These are phyloP conservation scores for Candida taoyuanica DNA, from an alignment of 805 yeast genomes.

Conservation along the genomic window DNA sequence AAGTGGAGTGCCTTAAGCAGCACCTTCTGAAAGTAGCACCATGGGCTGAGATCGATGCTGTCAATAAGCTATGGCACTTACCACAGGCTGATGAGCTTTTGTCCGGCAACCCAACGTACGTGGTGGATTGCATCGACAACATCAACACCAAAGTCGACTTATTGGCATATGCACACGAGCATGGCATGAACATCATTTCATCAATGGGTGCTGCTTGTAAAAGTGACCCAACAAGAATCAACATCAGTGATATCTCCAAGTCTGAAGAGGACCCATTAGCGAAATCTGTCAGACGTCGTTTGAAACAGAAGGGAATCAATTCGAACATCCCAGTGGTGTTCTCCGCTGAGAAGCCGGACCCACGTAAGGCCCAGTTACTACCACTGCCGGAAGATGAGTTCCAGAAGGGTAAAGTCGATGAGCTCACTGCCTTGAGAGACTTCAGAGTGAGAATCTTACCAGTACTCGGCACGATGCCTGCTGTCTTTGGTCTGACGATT, in stretches of 20 bases:
- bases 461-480: slow-evolving; percentile 96
- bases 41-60: slow-evolving; percentile 82
- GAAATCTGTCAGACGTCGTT: slow-evolving; percentile 76
- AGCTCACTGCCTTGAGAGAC: slow-evolving; percentile 79
- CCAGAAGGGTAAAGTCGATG: slow-evolving; percentile 78
- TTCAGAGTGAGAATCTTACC: slow-evolving; percentile 94
- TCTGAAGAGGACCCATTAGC: slow-evolving; percentile 95
- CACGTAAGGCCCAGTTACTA: slow-evolving; percentile 80
- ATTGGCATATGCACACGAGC: slow-evolving; percentile 62
- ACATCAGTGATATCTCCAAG: slow-evolving; percentile 80
- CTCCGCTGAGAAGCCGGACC: slow-evolving; percentile 95
- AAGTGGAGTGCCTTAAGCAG: slow-evolving; percentile 73
- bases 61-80: slow-evolving; percentile 72
- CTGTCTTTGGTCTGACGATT: slow-evolving; percentile 86
- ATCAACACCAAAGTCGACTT: slow-evolving; percentile 95
- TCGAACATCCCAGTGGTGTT: slow-evolving; percentile 82
- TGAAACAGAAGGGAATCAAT: slow-evolving; percentile 72
- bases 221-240: slow-evolving; percentile 89
- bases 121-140: slow-evolving; percentile 95
- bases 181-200: slow-evolving; percentile 65
- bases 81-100: slow-evolving; percentile 61
- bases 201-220: slow-evolving; percentile 98
- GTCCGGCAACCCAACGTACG: slow-evolving; percentile 56
- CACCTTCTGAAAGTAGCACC: slow-evolving; percentile 79
- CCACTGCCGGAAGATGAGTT: slow-evolving; percentile 83